phyloP scores from a whole-genome alignment of 257 asterid genomes.

The Verbena officinalis region DNA sequence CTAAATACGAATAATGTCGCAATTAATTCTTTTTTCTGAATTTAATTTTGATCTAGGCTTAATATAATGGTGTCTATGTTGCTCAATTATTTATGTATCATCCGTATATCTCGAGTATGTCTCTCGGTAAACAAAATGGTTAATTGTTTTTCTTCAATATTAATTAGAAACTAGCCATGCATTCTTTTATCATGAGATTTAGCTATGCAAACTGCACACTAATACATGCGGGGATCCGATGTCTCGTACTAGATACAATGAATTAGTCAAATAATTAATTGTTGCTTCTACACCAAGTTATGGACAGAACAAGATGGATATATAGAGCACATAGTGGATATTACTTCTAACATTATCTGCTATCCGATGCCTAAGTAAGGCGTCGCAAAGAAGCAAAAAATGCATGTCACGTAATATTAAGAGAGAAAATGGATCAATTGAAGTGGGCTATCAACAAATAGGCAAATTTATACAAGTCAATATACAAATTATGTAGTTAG shows the following conservation, averaged over 20 bases:
- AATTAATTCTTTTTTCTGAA: background rate
- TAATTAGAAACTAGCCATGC: background rate
- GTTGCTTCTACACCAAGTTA: conserved; percentile 28
- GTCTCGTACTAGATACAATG: conserved; percentile 29
- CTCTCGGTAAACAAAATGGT: background rate
- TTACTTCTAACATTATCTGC: too few relatives aligned
- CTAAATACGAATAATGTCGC: background rate
- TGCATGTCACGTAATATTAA: too few relatives aligned
- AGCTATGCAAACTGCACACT: background rate
- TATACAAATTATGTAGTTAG: too few relatives aligned
- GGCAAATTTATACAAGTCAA: too few relatives aligned
- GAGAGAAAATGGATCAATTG: too few relatives aligned
- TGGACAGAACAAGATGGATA: conserved; percentile 26
- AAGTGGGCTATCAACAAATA: too few relatives aligned
- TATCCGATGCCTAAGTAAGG: too few relatives aligned
- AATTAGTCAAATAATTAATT: conserved; percentile 15
- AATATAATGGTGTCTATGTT: background rate
- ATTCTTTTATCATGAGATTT: conserved; percentile 1
- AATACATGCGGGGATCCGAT: conserved; percentile 28
- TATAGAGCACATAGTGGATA: too few relatives aligned
- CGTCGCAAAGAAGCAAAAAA: too few relatives aligned
- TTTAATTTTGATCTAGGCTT: background rate
- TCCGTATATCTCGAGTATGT: too few relatives aligned
- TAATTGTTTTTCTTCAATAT: background rate
- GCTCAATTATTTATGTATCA: background rate